Percentiles rank a stretch among this genome's conserved stretches.
phyloP scores from a whole-genome alignment of 805 yeast species.

The Schwanniomyces yamadae region DNA sequence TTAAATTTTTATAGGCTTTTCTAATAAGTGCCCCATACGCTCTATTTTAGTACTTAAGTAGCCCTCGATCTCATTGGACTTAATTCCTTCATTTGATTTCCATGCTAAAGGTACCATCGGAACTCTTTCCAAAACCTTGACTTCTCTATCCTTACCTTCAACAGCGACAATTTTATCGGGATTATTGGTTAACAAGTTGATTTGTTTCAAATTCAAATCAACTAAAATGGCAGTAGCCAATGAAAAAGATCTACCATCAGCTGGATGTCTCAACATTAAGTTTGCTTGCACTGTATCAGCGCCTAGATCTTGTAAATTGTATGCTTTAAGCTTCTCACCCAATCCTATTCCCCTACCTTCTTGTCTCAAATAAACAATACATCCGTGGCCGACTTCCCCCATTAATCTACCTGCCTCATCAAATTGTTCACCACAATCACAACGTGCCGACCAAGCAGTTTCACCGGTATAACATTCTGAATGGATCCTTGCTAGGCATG shows the following conservation, averaged over 20 bases:
- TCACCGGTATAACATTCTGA: slow-evolving; percentile 99
- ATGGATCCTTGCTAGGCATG: slow-evolving; percentile 82
- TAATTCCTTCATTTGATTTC: slow-evolving; percentile 62
- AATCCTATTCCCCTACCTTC: slow-evolving; percentile 98
- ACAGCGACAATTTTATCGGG: slow-evolving; percentile 96
- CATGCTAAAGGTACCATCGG: slow-evolving; percentile 98
- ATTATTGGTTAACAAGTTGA: slow-evolving; percentile 85
- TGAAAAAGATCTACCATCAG: slow-evolving; percentile 93
- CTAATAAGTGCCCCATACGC: slow-evolving; percentile 93
- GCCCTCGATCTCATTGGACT: slow-evolving; percentile 85
- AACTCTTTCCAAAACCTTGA: slow-evolving; percentile 81
- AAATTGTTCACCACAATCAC: slow-evolving; percentile 99
- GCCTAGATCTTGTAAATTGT: slow-evolving; percentile 94
- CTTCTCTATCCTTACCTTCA: slow-evolving; percentile 75
- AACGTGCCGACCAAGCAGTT: slow-evolving; percentile 98
- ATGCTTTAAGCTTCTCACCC: slow-evolving; percentile 96
- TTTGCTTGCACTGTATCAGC: slow-evolving; percentile 99
- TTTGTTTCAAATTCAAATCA: slow-evolving; percentile 73
- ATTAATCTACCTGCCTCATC: slow-evolving; percentile 95
- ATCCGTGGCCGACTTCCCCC: slow-evolving; percentile 86
- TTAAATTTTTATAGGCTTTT: slow-evolving; percentile 37
- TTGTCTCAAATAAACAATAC: slow-evolving; percentile 92
- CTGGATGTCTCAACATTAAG: slow-evolving; percentile 89
- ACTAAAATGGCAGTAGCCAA: slow-evolving; percentile 89
- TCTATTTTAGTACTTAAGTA: slow-evolving; percentile 92